phyloP scores from a whole-genome alignment of 2,329 filamentous ascomycete genomes.

The Fusarium fujikuroi region DNA sequence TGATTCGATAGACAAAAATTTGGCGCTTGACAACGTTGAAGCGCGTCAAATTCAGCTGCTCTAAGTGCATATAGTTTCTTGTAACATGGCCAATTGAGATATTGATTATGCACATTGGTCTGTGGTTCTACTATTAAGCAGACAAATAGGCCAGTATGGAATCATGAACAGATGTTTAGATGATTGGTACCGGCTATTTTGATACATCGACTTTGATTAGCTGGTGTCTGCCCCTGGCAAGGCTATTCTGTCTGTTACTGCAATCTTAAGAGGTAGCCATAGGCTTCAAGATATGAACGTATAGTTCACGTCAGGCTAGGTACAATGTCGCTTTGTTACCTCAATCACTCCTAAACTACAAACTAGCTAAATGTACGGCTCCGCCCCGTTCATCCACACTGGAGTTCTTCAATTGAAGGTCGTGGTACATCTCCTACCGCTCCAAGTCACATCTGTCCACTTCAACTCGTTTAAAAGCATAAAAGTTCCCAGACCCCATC shows the following conservation, averaged over 20 bases:
- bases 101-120: accelerated
- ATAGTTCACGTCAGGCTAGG: background rate
- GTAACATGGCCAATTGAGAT: accelerated
- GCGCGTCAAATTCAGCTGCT: accelerated
- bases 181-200: accelerated
- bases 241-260: accelerated
- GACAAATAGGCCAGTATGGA: too few species aligned
- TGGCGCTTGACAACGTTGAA: too few species aligned
- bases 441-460: background rate
- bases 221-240: accelerated
- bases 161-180: too few species aligned
- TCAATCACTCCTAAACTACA: accelerated
- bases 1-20: accelerated
- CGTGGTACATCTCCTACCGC: accelerated
- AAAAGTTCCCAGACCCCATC: background rate
- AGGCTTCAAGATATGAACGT: accelerated
- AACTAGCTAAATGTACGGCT: background rate
- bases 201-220: background rate
- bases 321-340: background rate
- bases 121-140: background rate
- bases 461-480: background rate
- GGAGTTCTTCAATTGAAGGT: accelerated
- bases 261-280: background rate
- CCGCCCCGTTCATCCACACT: too few species aligned
- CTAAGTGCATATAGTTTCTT: background rate